Evolutionary conservation across 306 rosid genomes (phyloP).

Genomic region (Cicer yamashitae): DNA sequence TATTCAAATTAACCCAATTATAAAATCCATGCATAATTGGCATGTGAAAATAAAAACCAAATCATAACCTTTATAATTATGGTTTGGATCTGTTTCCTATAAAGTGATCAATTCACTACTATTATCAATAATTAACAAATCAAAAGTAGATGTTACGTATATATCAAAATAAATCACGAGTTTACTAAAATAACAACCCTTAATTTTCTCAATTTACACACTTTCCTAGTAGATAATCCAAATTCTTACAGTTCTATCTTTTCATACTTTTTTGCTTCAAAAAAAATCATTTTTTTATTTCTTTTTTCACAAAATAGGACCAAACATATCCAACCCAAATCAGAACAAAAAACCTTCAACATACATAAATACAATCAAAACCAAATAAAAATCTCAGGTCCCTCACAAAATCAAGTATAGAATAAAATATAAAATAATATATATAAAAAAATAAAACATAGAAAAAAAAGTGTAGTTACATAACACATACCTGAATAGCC

Average conservation of each 20-base stretch:
- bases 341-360: conserved; percentile 3
- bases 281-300: not conserved
- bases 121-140: too few species aligned
- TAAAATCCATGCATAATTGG: conserved; percentile 21
- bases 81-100: too few species aligned
- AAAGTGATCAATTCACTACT: too few species aligned
- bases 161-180: too few species aligned
- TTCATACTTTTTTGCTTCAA: too few species aligned
- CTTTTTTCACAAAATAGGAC: not conserved
- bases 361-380: conserved; percentile 32
- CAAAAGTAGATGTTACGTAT: too few species aligned
- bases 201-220: too few species aligned
- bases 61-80: conserved; percentile 17
- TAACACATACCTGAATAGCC: conserved; percentile 57
- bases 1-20: conserved; percentile 8
- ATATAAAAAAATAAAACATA: conserved; percentile 1
- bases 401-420: not conserved
- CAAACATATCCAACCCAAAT: conserved; percentile 31
- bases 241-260: not conserved
- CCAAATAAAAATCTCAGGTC: conserved; percentile 15
- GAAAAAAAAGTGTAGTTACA: conserved; percentile 15
- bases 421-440: conserved; percentile 29
- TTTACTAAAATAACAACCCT: too few species aligned
- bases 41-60: conserved; percentile 35
- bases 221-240: too few species aligned